A percentile compares a stretch with the other conserved stretches of the same genome.
phyloP scores from a whole-genome alignment of 176 grass and related monocot species.

The Hyparrhenia diplandra region DNA sequence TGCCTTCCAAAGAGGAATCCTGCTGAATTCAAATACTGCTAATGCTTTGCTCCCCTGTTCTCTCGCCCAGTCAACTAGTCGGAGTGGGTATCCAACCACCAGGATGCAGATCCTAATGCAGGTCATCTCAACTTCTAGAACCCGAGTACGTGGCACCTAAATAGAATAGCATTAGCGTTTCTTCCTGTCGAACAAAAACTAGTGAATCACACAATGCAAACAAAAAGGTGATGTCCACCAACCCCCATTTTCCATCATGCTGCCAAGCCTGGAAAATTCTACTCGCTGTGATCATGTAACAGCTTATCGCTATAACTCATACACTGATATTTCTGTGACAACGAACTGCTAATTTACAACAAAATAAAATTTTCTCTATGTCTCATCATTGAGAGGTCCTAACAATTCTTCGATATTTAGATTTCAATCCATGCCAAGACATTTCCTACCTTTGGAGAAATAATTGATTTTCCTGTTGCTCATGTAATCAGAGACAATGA shows the following conservation, averaged over 20 bases:
- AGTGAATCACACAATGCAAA: slow-evolving; percentile 21
- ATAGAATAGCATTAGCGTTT: not conserved
- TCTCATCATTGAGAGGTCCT: slow-evolving; percentile 11
- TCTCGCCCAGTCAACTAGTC: not conserved
- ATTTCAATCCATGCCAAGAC: slow-evolving; percentile 8
- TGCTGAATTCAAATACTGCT: not conserved
- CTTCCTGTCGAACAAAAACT: not conserved
- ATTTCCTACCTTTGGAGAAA: slow-evolving; percentile 19
- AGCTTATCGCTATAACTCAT: slow-evolving; percentile 1
- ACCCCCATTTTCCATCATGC: not conserved
- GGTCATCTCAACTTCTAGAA: slow-evolving; percentile 5
- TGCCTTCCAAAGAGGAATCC: not conserved
- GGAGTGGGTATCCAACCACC: not conserved
- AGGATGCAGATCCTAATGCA: not conserved
- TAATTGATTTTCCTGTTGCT: slow-evolving; percentile 5
- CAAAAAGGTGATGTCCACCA: slow-evolving; percentile 21
- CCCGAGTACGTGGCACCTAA: not conserved
- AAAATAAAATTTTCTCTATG: not conserved
- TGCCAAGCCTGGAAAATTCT: slow-evolving; percentile 16
- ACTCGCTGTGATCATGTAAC: not conserved
- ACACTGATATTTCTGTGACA: not conserved
- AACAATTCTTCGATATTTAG: not conserved
- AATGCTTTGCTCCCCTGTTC: not conserved
- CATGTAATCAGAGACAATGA: slow-evolving; percentile 27
- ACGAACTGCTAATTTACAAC: slow-evolving; percentile 1